Conservation (phyloP, 129 eudicot species). For the Rutidosis leptorrhynchoides region DNA sequence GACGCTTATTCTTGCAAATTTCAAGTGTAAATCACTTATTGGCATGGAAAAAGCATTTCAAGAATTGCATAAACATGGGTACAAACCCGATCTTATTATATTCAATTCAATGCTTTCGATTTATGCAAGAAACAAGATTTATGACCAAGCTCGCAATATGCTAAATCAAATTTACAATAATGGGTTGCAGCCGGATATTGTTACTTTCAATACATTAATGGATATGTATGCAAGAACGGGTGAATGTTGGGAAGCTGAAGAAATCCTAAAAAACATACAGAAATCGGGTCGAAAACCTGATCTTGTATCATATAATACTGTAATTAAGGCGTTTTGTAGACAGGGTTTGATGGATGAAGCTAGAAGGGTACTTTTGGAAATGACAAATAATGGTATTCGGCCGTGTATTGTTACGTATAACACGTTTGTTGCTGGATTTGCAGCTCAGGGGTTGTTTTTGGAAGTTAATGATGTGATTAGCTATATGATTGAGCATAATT, state of each 20-base stretch:
- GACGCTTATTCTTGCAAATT: conserved; percentile 76
- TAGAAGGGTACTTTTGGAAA: conserved; percentile 69
- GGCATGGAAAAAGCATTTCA: conserved; percentile 89
- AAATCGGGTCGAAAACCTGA: conserved; percentile 65
- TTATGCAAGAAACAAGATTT: conserved; percentile 66
- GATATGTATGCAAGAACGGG: conserved; percentile 91
- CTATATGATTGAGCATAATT: conserved; percentile 82
- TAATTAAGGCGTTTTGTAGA: conserved; percentile 91
- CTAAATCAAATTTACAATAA: conserved; percentile 50
- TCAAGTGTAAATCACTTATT: conserved; percentile 58
- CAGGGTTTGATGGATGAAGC: conserved; percentile 95
- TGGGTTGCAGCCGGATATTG: conserved; percentile 84
- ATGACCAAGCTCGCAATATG: conserved; percentile 67
- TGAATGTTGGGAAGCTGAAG: conserved; percentile 94
- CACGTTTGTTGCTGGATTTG: conserved; percentile 87
- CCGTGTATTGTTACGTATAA: conserved; percentile 91
- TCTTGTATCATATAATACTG: conserved; percentile 91
- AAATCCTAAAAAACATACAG: conserved; percentile 57
- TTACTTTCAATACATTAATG: conserved; percentile 86
- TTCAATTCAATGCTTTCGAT: conserved; percentile 87
- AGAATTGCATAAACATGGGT: conserved; percentile 65
- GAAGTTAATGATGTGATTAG: conserved; percentile 79
- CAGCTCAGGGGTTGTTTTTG: conserved; percentile 59
- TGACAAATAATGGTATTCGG: conserved; percentile 73
- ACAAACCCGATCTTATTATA: conserved; percentile 73